phyloP scores from a whole-genome alignment of 2,329 filamentous ascomycete species.

The Diplocarpon rosae region DNA sequence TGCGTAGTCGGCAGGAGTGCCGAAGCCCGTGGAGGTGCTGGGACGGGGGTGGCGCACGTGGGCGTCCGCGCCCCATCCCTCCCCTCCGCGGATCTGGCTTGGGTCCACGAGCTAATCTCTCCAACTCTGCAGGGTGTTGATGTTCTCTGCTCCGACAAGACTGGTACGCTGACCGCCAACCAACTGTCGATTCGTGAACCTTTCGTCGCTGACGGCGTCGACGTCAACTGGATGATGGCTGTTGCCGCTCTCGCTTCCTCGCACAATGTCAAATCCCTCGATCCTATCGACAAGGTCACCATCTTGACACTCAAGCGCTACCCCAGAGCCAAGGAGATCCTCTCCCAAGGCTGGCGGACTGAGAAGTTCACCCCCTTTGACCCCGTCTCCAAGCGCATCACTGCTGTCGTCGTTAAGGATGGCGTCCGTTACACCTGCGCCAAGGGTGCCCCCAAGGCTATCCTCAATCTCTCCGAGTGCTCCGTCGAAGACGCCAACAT shows the following conservation, averaged over 20 bases:
- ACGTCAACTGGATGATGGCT: slow-evolving; percentile 79
- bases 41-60: too few species aligned
- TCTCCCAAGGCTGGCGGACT: slow-evolving; percentile 63
- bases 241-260: slow-evolving; percentile 67
- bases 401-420: slow-evolving; percentile 56
- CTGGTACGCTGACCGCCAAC: slow-evolving; percentile 64
- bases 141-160: slow-evolving; percentile 74
- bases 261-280: slow-evolving; percentile 68
- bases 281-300: slow-evolving; percentile 71
- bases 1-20: too few species aligned
- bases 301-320: slow-evolving; percentile 66
- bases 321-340: slow-evolving; percentile 66
- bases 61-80: too few species aligned
- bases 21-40: too few species aligned
- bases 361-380: slow-evolving; percentile 71
- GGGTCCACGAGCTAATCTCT: too few species aligned
- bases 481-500: slow-evolving; percentile 51
- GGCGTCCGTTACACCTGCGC: slow-evolving; percentile 61
- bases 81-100: too few species aligned
- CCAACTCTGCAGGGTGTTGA: slow-evolving; percentile 56
- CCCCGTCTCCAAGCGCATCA: slow-evolving; percentile 71
- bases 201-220: slow-evolving; percentile 64
- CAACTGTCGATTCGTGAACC: slow-evolving; percentile 69
- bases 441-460: slow-evolving; percentile 69
- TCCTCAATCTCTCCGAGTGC: slow-evolving; percentile 58